These are phyloP conservation scores for Saccharomycopsis crataegensis DNA, from an alignment of 1,139 yeast genomes.

Conservation along the genomic window DNA sequence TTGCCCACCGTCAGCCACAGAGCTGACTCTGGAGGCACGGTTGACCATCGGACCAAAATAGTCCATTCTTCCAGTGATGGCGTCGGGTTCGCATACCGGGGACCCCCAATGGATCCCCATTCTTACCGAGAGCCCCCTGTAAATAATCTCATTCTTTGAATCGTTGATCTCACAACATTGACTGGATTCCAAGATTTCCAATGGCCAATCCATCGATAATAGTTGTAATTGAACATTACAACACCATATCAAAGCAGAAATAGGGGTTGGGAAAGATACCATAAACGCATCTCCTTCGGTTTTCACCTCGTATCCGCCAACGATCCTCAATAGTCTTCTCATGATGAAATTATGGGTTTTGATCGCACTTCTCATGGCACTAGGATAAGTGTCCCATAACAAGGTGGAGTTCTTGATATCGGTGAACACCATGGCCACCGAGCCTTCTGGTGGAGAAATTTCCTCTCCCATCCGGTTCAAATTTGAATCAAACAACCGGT, in stretches of 20 bases:
- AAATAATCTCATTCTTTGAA: slow-evolving; percentile 51
- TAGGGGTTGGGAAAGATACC: slow-evolving; percentile 95
- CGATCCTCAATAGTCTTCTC: slow-evolving; percentile 87
- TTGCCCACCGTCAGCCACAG: slow-evolving; percentile 98
- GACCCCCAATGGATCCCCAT: slow-evolving; percentile 99
- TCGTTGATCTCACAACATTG: slow-evolving; percentile 85
- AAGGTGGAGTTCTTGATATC: slow-evolving; percentile 93
- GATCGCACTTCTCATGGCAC: slow-evolving; percentile 95
- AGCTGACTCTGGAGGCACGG: slow-evolving; percentile 86
- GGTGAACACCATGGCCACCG: slow-evolving; percentile 90
- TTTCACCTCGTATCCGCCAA: slow-evolving; percentile 96
- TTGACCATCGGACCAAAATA: slow-evolving; percentile 98
- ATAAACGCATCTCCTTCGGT: slow-evolving; percentile 99
- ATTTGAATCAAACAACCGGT: slow-evolving; percentile 65
- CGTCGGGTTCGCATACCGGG: slow-evolving; percentile 93
- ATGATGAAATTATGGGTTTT: slow-evolving; percentile 87
- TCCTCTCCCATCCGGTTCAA: slow-evolving; percentile 84
- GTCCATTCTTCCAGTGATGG: slow-evolving; percentile 95
- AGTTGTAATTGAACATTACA: slow-evolving; percentile 85
- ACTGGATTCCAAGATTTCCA: slow-evolving; percentile 76
- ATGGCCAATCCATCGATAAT: slow-evolving; percentile 89
- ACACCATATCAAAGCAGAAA: slow-evolving; percentile 90
- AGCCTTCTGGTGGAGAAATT: slow-evolving; percentile 92
- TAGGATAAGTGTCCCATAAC: slow-evolving; percentile 88
- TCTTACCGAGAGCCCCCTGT: slow-evolving; percentile 86